Conservation (phyloP, 2,329 filamentous ascomycete species). For the Aureobasidium subglaciale region DNA sequence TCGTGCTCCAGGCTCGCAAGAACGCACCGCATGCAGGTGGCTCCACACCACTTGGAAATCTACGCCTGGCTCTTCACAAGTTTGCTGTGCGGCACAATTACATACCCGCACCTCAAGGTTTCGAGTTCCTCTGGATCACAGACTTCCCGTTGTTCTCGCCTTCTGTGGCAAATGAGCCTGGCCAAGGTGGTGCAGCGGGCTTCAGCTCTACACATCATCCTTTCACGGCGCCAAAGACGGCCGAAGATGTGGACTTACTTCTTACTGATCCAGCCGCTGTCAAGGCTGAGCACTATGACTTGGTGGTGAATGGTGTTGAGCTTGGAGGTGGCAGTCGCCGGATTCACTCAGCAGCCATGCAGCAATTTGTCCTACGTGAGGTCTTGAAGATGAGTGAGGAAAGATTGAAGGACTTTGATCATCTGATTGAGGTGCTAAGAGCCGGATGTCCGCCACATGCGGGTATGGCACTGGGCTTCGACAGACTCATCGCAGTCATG, state of each 20-base stretch:
- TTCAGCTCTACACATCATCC: slow-evolving; percentile 89
- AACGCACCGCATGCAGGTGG: slow-evolving; percentile 61
- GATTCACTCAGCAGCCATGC: slow-evolving; percentile 77
- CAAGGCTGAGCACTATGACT: slow-evolving; percentile 84
- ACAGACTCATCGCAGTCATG: slow-evolving; percentile 75
- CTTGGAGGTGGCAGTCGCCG: slow-evolving; percentile 87
- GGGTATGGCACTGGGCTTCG: slow-evolving; percentile 87
- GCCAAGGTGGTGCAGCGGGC: slow-evolving; percentile 74
- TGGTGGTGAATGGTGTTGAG: slow-evolving; percentile 92
- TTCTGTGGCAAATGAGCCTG: slow-evolving; percentile 55
- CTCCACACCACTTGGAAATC: slow-evolving; percentile 63
- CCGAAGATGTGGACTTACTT: slow-evolving; percentile 66
- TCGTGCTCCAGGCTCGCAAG: slow-evolving; percentile 73
- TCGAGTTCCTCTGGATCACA: slow-evolving; percentile 74
- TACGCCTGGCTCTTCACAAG: slow-evolving; percentile 64
- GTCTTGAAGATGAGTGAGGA: slow-evolving; percentile 70
- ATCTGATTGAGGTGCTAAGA: slow-evolving; percentile 73
- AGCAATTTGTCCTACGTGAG: slow-evolving; percentile 77
- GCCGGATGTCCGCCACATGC: slow-evolving; percentile 92
- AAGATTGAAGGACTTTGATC: slow-evolving; percentile 72
- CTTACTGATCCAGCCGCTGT: slow-evolving; percentile 63
- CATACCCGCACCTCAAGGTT: slow-evolving; percentile 45
- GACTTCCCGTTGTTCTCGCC: slow-evolving; percentile 92
- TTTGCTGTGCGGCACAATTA: slow-evolving; percentile 58
- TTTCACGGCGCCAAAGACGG: slow-evolving; percentile 77